Evolutionary conservation across 2,329 filamentous ascomycete genomes (phyloP), one percentile per base, ranked within the genome.

Genomic region (Aspergillus pseudotamarii): DNA sequence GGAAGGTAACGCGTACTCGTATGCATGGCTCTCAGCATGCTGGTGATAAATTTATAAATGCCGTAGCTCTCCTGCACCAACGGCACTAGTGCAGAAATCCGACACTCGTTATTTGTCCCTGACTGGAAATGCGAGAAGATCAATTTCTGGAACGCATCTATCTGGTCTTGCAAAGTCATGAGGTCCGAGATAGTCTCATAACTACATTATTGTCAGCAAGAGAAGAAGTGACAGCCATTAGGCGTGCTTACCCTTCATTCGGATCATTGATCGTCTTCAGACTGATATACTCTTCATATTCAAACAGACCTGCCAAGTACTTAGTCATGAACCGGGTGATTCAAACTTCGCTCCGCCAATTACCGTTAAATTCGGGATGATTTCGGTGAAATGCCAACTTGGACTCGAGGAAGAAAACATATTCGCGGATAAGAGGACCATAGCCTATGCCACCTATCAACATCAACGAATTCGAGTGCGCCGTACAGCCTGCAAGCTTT

Each of bases 31-130:
- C 95, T 88, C 66, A 99, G 81, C 95, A 99, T 99, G 90, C 95
- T 99, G 0, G 95, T 99, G 68, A 97, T 94, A 78, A 99, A 99
- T 80, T 98, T 98, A 85, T 99, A 99, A 71, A 99, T 98, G 55
- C 95, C 95, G 79, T 98, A 99, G 77, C 93, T 98, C 82, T 99
- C 95, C 76, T 97, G 93, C 3, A 99, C 95, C 50, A 99, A 83
- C 2, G 94, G 93, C 26, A 98, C 94, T 59, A 99, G 82, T 1
- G 95, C 92, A 16, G 94, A 96, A 73, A 99, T 99, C 66, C 94
- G 88, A 78, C 94, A 98, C 78, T 99, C 95, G 73, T 98, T 99
- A 81, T 97, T 96, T 55, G 91, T 89, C 30, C 94, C 91, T 68
- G 89, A 88, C 64, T 94, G 89, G 81, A 99, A 98, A 79, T 98